Conservation (phyloP, 257 asterid genomes). For the Scutellaria galericulata region DNA sequence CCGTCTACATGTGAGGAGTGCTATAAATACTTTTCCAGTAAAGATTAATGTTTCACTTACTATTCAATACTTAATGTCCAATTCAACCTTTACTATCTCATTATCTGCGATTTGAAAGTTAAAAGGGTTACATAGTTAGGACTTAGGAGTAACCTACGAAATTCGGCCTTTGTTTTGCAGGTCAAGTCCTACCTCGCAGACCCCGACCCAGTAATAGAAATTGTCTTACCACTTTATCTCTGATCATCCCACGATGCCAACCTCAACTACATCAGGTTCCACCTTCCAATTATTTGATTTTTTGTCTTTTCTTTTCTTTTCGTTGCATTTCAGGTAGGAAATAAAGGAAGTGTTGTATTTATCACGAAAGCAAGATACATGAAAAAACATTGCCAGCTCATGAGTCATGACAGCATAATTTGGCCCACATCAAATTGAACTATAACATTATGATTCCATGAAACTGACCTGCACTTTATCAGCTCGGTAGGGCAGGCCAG, state of each 20-base stretch:
- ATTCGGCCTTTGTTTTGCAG: background rate
- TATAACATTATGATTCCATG: background rate
- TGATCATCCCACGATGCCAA: background rate
- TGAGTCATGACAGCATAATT: background rate
- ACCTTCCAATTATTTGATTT: background rate
- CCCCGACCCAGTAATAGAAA: background rate
- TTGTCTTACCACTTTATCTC: background rate
- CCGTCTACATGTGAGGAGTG: background rate
- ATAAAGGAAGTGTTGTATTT: background rate
- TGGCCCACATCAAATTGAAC: background rate
- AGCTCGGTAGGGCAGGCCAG: slow-evolving; percentile 92
- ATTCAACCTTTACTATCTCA: background rate
- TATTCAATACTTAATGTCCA: background rate
- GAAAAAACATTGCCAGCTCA: background rate
- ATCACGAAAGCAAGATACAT: background rate
- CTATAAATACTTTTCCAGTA: background rate
- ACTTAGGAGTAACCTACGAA: background rate
- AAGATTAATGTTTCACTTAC: background rate
- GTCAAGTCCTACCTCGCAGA: background rate
- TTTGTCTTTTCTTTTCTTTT: no score
- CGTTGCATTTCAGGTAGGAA: no score
- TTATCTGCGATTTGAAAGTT: background rate
- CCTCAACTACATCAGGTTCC: background rate
- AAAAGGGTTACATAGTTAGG: background rate
- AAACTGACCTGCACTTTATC: slow-evolving; percentile 81